Evolutionary conservation across 176 grass and related monocot species (phyloP).

Genomic region (Carex myosuroides): DNA sequence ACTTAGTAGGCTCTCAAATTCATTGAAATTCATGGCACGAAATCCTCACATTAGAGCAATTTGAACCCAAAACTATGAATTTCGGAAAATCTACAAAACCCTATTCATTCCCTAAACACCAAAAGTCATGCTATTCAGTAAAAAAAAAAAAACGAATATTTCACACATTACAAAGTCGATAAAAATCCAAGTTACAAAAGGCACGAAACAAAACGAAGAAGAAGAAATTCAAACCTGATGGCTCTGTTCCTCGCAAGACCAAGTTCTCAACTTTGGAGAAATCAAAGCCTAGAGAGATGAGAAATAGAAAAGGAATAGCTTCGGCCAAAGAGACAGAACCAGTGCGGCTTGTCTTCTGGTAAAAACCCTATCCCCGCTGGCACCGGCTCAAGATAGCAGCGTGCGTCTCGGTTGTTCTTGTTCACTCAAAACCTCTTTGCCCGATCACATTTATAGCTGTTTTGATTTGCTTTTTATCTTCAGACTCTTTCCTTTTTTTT

Average conservation of each 20-base stretch:
- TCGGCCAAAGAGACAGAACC: background rate
- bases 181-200: background rate
- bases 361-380: constrained; percentile 5
- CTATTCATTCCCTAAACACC: background rate
- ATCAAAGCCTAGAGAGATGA: background rate
- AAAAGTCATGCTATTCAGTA: background rate
- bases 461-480: background rate
- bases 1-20: background rate
- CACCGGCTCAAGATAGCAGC: background rate
- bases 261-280: constrained; percentile 2
- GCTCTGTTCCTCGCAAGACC: background rate
- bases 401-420: constrained; percentile 20
- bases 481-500: background rate
- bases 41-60: background rate
- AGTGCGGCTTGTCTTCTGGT: background rate
- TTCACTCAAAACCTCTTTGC: constrained; percentile 12
- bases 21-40: background rate
- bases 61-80: background rate
- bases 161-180: background rate
- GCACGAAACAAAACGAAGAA: background rate
- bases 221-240: constrained; percentile 13
- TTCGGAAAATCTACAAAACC: background rate
- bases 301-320: background rate
- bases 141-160: background rate
- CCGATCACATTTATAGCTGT: constrained; percentile 4